These are phyloP conservation scores for Hymenoscyphus fructigenus DNA, from an alignment of 2,329 filamentous ascomycete genomes.

Conservation along the genomic window DNA sequence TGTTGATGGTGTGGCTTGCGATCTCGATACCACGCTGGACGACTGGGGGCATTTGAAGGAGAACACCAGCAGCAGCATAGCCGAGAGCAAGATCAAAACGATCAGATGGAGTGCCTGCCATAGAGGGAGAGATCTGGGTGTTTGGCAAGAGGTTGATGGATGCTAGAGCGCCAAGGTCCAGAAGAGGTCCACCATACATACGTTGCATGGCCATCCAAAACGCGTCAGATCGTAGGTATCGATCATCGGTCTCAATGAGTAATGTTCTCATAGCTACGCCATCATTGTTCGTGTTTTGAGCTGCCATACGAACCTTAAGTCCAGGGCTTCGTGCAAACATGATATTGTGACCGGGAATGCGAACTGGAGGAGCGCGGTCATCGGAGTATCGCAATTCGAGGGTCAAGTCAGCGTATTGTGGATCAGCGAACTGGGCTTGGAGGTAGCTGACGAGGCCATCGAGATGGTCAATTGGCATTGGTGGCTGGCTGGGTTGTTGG, in stretches of 20 bases:
- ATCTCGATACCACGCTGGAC: constrained; percentile 58
- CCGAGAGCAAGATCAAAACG: constrained; percentile 58
- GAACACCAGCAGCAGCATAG: constrained; percentile 62
- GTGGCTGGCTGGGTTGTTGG: constrained; percentile 22
- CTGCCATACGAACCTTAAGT: constrained; percentile 38
- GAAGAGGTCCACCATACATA: constrained; percentile 55
- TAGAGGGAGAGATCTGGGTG: constrained; percentile 33
- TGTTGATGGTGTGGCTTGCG: constrained; percentile 56
- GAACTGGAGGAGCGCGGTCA: constrained; percentile 42
- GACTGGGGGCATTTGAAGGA: constrained; percentile 56
- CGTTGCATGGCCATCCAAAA: constrained; percentile 58
- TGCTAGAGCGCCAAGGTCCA: constrained; percentile 35
- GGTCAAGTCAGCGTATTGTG: constrained; percentile 46
- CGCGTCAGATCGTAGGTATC: constrained; percentile 54
- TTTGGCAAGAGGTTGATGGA: constrained; percentile 15
- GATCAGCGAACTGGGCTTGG: constrained; percentile 41
- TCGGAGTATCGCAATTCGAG: constrained; percentile 48
- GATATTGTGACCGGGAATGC: constrained; percentile 54
- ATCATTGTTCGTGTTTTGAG: constrained; percentile 33
- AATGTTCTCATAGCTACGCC: constrained; percentile 39
- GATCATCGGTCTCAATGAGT: constrained; percentile 50
- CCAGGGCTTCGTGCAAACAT: constrained; percentile 54
- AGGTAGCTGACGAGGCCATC: constrained; percentile 44
- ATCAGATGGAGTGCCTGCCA: constrained; percentile 42
- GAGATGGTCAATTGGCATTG: constrained; percentile 30